Base-by-base conservation (phyloP, 495 filamentous ascomycete genomes). In the Filosporella fistucella region DNA sequence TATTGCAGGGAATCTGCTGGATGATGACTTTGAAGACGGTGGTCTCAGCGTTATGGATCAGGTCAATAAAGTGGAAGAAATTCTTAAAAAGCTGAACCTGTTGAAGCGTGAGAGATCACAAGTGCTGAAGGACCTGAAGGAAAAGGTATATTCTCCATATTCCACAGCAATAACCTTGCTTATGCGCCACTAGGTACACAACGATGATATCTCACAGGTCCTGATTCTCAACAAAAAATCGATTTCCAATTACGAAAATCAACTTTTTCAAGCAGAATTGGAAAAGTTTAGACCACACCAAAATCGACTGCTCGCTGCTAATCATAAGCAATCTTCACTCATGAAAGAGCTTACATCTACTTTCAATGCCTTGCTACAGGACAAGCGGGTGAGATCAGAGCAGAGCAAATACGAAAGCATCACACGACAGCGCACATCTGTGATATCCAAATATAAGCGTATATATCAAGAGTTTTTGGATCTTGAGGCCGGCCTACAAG, bases 261-360 rank as follows among this genome's bases (percentile, higher is more conserved):
- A 91, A 58, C 78, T 97, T 11, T 98, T 98, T 64, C 85, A 95
- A 54, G 80, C 85, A 4, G 91, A 98, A 65, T 77, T 98, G 9
- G 94, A 96, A 63, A 98, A 98, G 63, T 98, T 95, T 67, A 76
- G 89, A 36, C 90, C 89, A 12, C 88, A 96, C 62, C 94, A 97
- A 61, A 95, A 80, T 52, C 79, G 94, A 24, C 73, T 98, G 11
- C 69, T 96, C 12, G 89, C 95, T 63, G 89, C 91, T 36, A 91
- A 85, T 48, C 91, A 97, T 65, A 97, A 95, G 68, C 93, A 98
- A 60, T 79, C 85, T 0, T 83, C 89, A 1, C 69, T 97, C 26
- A 88, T 98, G 86, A 95, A 96, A 63, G 94, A 97, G 49, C 76
- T 98, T 42, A 95, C 90, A 11, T 82, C 81, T 14, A 86, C 84